Base-by-base conservation (phyloP, 225 moss, liverwort and hornwort genomes). In the Thuidium tamariscinum region DNA sequence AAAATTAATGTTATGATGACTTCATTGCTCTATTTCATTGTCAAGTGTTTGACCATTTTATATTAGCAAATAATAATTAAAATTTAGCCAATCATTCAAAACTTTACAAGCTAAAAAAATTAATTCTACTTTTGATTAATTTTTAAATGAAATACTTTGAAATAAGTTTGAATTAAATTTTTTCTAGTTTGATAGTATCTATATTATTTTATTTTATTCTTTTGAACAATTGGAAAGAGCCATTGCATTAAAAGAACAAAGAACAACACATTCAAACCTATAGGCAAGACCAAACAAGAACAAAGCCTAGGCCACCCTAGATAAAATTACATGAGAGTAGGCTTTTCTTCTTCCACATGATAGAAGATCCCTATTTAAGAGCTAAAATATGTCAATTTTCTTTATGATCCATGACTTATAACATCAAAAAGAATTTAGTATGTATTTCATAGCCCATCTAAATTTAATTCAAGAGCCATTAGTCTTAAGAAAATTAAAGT, bases 81-180 rank as follows among this genome's bases (percentile, higher is more conserved):
- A 72, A 48, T 4, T 11, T 72, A 32, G 18, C 4, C 0, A 48
- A 32, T 73, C 19, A 32, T 48, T 32, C 2, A 19, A 30, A 46
- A 48, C 0, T 48, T 48, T 10, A 2, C 0, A 11, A 7, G 11
- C 18, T 30, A 7, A 48, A 29, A 18, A 11, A 18, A 4, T 1
- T 0, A 48, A 11, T 30, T 18, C 0, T 30, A 18, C 7, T 17
- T 71, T 1, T 29, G 1, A 0, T 10, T 17, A 17, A 10, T 10
- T 10, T 6, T 1, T 29, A 46, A 44, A 3, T 5, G 0, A 71
- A 71, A 10, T 46, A 0, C 0, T 71, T 10, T 71, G 29, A 71
- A 44, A 27, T 13, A 39, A 42, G 9, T 16, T 8, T 36, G 1
- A 70, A 44, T n/a, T n/a, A n/a, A n/a, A n/a, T n/a, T n/a, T n/a